phyloP scores from a whole-genome alignment of 2,329 filamentous ascomycete species.

The Penicillium sp. region DNA sequence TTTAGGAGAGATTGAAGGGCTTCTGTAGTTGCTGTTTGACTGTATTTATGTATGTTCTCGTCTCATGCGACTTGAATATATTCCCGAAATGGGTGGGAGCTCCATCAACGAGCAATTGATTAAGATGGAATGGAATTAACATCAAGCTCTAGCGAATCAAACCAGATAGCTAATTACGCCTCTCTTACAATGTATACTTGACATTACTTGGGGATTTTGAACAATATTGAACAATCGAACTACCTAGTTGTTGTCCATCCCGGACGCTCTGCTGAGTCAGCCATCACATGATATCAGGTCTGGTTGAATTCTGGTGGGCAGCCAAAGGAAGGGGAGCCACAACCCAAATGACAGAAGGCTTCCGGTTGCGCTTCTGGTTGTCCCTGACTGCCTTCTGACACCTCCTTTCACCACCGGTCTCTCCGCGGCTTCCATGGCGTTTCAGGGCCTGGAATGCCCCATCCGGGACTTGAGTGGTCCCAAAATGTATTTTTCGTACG shows the following conservation, averaged over 20 bases:
- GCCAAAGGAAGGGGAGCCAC: constrained; percentile 31
- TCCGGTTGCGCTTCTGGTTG: constrained; percentile 27
- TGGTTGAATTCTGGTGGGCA: constrained; percentile 33
- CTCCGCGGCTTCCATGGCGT: constrained; percentile 11
- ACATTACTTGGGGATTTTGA: neutral
- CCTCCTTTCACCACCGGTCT: constrained; percentile 29
- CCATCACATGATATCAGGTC: constrained; percentile 39
- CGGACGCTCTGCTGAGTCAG: constrained; percentile 34
- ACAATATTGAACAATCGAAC: neutral
- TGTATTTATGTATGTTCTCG: neutral
- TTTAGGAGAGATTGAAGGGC: too few species aligned
- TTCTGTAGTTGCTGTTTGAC: neutral
- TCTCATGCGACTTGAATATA: neutral
- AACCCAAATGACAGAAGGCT: constrained; percentile 30
- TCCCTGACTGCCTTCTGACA: constrained; percentile 33
- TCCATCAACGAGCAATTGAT: too few species aligned
- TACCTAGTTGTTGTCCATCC: too few species aligned
- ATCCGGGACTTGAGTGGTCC: constrained; percentile 6
- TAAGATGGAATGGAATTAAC: neutral
- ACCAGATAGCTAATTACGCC: neutral
- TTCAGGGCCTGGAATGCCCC: constrained; percentile 5
- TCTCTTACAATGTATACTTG: neutral
- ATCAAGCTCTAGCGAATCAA: neutral
- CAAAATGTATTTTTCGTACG: constrained; percentile 11
- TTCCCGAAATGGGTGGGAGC: neutral